Conservation (phyloP, 352 stramenopile species). For the Nothophytophthora sp. region DNA sequence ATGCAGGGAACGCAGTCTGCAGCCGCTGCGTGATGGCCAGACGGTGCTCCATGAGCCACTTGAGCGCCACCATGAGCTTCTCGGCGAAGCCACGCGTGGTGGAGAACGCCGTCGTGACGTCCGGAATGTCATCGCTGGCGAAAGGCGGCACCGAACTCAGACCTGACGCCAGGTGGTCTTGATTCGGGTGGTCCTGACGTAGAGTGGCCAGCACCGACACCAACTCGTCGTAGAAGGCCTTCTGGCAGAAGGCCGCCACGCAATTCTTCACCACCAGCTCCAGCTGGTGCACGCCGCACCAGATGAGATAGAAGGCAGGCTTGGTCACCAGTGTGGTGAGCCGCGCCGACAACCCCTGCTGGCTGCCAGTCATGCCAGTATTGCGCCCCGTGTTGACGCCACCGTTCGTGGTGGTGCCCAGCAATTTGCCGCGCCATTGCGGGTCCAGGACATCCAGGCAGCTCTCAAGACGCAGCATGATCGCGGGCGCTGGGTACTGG, state of each 20-base stretch:
- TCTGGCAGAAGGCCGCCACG: conserved; percentile 39
- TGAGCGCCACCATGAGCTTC: conserved; percentile 43
- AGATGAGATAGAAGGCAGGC: conserved; percentile 57
- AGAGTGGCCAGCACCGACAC: conserved; percentile 40
- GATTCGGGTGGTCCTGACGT: conserved; percentile 21
- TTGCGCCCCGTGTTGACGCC: conserved; percentile 45
- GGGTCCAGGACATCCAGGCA: conserved; percentile 54
- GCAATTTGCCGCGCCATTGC: conserved; percentile 50
- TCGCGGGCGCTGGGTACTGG: conserved; percentile 28
- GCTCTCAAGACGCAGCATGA: conserved; percentile 38
- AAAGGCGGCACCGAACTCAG: conserved; percentile 10
- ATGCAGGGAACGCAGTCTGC: conserved; percentile 14
- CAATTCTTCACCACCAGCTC: conserved; percentile 65
- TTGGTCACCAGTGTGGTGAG: conserved; percentile 46
- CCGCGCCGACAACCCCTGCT: conserved; percentile 45
- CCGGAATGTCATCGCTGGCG: conserved; percentile 35
- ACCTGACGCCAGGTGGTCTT: conserved; percentile 4
- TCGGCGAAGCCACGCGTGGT: conserved; percentile 41
- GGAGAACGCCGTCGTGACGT: conserved; percentile 29
- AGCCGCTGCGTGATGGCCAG: conserved; percentile 28
- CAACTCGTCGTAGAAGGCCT: conserved; percentile 58
- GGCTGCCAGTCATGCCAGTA: conserved; percentile 39
- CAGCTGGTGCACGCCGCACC: conserved; percentile 57
- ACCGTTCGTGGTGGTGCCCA: conserved; percentile 50
- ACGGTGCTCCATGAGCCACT: conserved; percentile 55